Evolutionary conservation across 306 rosid species (phyloP).

Genomic region (Urtica urens): DNA sequence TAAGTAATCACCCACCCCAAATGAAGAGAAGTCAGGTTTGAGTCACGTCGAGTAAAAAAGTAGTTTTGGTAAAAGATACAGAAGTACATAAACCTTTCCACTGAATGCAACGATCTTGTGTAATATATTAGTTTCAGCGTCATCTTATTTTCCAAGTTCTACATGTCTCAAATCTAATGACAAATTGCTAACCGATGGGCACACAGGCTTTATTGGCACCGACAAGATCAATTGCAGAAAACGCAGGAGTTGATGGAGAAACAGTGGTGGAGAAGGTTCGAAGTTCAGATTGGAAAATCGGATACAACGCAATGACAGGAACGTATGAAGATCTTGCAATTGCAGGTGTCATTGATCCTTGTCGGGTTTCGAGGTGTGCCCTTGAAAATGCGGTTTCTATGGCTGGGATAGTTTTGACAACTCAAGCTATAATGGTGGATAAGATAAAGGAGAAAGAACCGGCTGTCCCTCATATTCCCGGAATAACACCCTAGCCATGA

Average conservation of each 20-base stretch:
- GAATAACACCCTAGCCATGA: conserved; percentile 53
- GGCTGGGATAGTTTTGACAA: conserved; percentile 69
- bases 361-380: conserved; percentile 83
- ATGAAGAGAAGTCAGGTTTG: too few relatives aligned
- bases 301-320: conserved; percentile 78
- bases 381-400: conserved; percentile 81
- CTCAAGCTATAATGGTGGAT: conserved; percentile 79
- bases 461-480: conserved; percentile 54
- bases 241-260: conserved; percentile 86
- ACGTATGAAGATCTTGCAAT: conserved; percentile 73
- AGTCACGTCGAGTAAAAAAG: too few relatives aligned
- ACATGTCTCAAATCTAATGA: background rate
- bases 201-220: conserved; percentile 88
- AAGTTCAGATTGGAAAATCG: conserved; percentile 56
- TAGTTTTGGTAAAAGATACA: too few relatives aligned
- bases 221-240: conserved; percentile 65
- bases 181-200: conserved; percentile 5
- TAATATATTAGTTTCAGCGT: background rate
- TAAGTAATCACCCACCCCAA: too few relatives aligned
- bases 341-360: conserved; percentile 81
- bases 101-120: too few relatives aligned
- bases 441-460: conserved; percentile 55
- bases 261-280: conserved; percentile 69
- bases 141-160: background rate
- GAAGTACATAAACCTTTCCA: too few relatives aligned